Evolutionary conservation across 2,329 filamentous ascomycete genomes (phyloP).

Genomic region (Hawksworthiomyces lignivorus): DNA sequence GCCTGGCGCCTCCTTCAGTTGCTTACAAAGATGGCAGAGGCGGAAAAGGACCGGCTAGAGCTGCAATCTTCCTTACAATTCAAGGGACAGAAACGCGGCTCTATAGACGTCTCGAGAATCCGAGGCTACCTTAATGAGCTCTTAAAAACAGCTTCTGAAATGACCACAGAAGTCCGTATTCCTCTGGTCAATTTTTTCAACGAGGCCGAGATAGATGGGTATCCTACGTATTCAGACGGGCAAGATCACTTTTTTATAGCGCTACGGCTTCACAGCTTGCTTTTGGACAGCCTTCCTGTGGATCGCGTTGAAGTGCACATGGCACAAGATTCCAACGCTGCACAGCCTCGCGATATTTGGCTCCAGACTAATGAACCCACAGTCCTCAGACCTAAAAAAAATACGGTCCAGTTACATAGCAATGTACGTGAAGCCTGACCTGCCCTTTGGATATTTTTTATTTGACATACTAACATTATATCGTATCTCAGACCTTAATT

Average conservation of each 20-base stretch:
- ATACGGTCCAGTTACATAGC: slow-evolving; percentile 35
- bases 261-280: slow-evolving; percentile 61
- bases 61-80: slow-evolving; percentile 28
- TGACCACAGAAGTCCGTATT: slow-evolving; percentile 54
- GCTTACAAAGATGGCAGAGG: slow-evolving; percentile 56
- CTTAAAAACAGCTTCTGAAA: slow-evolving; percentile 34
- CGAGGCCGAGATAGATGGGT: slow-evolving; percentile 57
- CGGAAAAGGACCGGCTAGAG: slow-evolving; percentile 34
- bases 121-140: slow-evolving; percentile 41
- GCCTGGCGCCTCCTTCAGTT: slow-evolving; percentile 68
- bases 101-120: slow-evolving; percentile 30
- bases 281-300: slow-evolving; percentile 62
- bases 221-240: slow-evolving; percentile 60
- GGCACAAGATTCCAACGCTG: slow-evolving; percentile 44
- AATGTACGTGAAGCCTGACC: slow-evolving; percentile 31
- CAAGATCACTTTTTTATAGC: slow-evolving; percentile 69
- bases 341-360: slow-evolving; percentile 48
- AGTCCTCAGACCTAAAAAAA: slow-evolving; percentile 48
- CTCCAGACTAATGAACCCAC: slow-evolving; percentile 25
- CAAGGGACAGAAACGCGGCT: background rate
- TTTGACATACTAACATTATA: slow-evolving; percentile 20
- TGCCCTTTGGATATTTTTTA: slow-evolving; percentile 11
- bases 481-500: slow-evolving; percentile 44
- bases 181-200: slow-evolving; percentile 69
- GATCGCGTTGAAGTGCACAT: slow-evolving; percentile 59